Conservation (phyloP, 1,284 basidiomycete species). For the Melampsora americana region DNA sequence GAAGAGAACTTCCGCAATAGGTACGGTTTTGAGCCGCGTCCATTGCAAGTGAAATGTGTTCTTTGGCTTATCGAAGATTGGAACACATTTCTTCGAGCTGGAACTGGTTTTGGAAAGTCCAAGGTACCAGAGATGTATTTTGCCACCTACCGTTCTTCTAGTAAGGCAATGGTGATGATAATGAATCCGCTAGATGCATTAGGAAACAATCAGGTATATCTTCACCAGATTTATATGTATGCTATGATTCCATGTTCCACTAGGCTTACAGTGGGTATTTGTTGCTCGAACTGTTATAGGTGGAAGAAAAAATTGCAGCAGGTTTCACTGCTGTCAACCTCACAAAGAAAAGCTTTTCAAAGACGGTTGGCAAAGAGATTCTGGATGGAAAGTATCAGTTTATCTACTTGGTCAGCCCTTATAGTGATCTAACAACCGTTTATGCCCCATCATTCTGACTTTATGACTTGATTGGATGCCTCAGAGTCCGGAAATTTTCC, state of each 20-base stretch:
- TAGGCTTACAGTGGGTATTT: no score
- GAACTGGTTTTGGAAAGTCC: background rate
- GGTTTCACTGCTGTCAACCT: background rate
- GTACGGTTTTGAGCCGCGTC: no score
- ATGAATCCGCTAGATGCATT: background rate
- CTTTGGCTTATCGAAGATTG: background rate
- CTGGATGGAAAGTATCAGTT: constrained; percentile 3
- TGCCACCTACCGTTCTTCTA: background rate
- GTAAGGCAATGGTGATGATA: background rate
- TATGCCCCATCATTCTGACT: no score
- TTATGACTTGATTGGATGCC: no score
- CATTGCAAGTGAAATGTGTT: background rate
- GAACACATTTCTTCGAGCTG: background rate
- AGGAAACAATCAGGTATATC: constrained; percentile 2
- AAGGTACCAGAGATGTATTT: background rate
- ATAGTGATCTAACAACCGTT: background rate
- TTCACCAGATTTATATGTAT: no score
- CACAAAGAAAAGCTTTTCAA: background rate
- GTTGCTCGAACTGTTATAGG: background rate
- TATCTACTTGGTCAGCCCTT: background rate
- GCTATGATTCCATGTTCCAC: no score
- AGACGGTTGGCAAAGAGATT: background rate
- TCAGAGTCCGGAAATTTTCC: background rate
- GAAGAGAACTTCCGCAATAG: no score
- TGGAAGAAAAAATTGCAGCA: background rate